phyloP scores from a whole-genome alignment of 805 yeast species.

The Candida chilensis region DNA sequence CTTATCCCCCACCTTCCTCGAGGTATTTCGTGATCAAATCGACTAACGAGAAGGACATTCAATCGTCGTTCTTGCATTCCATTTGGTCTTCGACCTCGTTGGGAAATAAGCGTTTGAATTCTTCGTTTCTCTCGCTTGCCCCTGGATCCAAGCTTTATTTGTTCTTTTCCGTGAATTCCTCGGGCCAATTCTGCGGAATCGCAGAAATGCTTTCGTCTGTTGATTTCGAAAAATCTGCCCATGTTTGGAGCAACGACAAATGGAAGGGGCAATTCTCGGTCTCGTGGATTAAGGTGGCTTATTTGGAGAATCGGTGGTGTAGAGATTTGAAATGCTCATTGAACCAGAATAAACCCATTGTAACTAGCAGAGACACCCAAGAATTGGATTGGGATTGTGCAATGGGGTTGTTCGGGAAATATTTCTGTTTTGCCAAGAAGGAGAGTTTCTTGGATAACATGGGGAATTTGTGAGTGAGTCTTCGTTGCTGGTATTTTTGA shows the following conservation, averaged over 20 bases:
- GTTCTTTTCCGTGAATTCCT: constrained; percentile 49
- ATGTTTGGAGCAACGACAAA: constrained; percentile 39
- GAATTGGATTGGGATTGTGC: too few species aligned
- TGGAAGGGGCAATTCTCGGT: constrained; percentile 48
- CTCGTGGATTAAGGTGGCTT: constrained; percentile 47
- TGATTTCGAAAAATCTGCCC: constrained; percentile 24
- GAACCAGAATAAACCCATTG: too few species aligned
- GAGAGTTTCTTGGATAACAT: too few species aligned
- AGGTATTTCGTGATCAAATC: constrained; percentile 48
- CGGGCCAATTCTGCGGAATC: constrained; percentile 50
- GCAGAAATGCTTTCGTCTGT: constrained; percentile 38
- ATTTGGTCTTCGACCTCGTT: constrained; percentile 54
- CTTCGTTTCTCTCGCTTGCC: constrained; percentile 19
- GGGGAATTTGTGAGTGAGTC: too few species aligned
- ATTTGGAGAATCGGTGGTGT: too few species aligned
- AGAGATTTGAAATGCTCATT: too few species aligned
- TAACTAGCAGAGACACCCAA: too few species aligned
- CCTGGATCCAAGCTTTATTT: constrained; percentile 26
- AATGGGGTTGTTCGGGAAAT: too few species aligned
- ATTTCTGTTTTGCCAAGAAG: too few species aligned
- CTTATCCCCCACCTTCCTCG: constrained; percentile 8
- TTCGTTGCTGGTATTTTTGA: too few species aligned
- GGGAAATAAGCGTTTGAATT: constrained; percentile 43
- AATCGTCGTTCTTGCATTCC: constrained; percentile 35
- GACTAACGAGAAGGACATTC: constrained; percentile 35